Base-by-base conservation (phyloP, 352 stramenopile species). In the Phytophthora foliorum region DNA sequence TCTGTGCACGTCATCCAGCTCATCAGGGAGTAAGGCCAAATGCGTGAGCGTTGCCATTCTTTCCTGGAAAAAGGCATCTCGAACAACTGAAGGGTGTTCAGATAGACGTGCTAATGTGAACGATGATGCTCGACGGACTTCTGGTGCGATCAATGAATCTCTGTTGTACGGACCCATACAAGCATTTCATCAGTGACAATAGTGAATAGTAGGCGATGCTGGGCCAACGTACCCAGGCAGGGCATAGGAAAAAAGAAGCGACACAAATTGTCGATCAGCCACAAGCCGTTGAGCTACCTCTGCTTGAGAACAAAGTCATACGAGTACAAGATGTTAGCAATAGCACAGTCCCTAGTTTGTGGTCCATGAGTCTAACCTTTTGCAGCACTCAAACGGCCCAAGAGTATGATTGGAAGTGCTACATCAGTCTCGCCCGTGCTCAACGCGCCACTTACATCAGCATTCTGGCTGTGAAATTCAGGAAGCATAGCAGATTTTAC, bases 31-130 rank as follows among this genome's bases (percentile, higher is more conserved):
- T 25, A 49, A 27, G 6, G 41, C 7, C 9, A 19, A 8, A 22
- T 74, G 48, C 4, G 56, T 53, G 16, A 80, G 8, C 17, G 51
- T 54, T 14, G 69, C 69, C 52, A 72, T 70, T 45, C 75, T 67
- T 31, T 79, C 74, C 34, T 81, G 70, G 16, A 81, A 79, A 49
- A 77, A 50, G 10, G 74, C 14, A 10, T 74, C 60, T 17, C 54
- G 25, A 17, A 79, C 74, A 39, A 74, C 42, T 32, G 31, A 16
- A 4, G 57, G 53, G 16, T 72, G 69, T 57, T 81, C 74, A 14
- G 74, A 57, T 1, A 81, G 36, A 2, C 74, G 60, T 29, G 74
- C 74, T 22, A 81, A 41, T 13, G 61, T 69, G 32, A 81, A 81
- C 6, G 75, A 57, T 5, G 74, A 54, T n/a, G 65, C 66, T 22